A percentile compares a stretch with the other conserved stretches of the same genome.
Evolutionary conservation across 2,329 filamentous ascomycete genomes (phyloP).

Genomic region (Scedosporium minutisporum): DNA sequence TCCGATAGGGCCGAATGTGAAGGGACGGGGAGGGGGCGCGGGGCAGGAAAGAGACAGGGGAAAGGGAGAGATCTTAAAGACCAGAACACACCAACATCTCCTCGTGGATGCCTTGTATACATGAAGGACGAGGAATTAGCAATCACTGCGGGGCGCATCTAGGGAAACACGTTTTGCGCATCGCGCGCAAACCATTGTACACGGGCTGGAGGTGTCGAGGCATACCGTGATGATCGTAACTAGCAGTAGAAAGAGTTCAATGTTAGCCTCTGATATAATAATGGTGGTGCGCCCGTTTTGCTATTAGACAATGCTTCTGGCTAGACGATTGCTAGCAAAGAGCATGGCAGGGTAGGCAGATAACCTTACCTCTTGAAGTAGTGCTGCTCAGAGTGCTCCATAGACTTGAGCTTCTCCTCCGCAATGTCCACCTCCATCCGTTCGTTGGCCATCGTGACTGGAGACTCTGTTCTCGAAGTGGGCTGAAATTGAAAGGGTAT

Average conservation of each 20-base stretch:
- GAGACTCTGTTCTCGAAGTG: neutral
- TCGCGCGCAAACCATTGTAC: constrained; percentile 10
- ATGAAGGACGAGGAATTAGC: constrained; percentile 19
- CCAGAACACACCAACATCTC: constrained; percentile 79
- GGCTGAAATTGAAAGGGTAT: neutral
- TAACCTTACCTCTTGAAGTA: constrained; percentile 86
- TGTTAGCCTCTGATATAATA: neutral
- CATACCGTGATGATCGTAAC: constrained; percentile 95
- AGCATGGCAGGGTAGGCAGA: too few relatives aligned
- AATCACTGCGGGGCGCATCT: neutral
- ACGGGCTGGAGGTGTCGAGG: constrained; percentile 12
- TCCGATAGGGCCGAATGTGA: constrained; percentile 3
- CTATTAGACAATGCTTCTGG: too few relatives aligned
- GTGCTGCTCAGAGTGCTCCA: constrained; percentile 94
- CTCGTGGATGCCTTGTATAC: constrained; percentile 73
- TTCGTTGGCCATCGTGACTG: constrained; percentile 29
- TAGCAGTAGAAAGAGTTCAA: constrained; percentile 25
- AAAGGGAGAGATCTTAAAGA: constrained; percentile 9
- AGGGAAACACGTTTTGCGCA: neutral
- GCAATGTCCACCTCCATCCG: constrained; percentile 51
- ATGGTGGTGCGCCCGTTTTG: too few relatives aligned
- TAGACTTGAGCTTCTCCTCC: constrained; percentile 55
- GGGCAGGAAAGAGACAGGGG: neutral
- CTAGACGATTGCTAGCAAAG: too few relatives aligned
- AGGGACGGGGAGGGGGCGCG: neutral